Base-by-base conservation (phyloP, 768 basidiomycete genomes). In the Termitomyces sp. region DNA sequence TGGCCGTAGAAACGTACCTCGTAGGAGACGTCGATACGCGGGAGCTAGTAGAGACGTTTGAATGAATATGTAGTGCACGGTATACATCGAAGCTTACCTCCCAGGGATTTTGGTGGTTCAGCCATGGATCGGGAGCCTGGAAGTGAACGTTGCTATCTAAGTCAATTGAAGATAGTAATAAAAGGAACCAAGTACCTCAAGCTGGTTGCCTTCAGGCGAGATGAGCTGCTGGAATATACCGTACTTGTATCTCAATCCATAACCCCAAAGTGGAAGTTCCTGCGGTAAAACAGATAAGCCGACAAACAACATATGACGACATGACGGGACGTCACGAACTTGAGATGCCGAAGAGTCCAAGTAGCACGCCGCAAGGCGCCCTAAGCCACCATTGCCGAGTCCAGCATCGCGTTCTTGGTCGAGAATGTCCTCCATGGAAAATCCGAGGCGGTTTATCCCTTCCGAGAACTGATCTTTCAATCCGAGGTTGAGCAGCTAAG, bases 141-240 rank as follows among this genome's bases (percentile, higher is more conserved):
- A 53, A 49, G n/a, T 42, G 27, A 50, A 46, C 46, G 36, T 10
- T 46, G 18, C 49, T 49, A 57, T 49, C 22, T 3, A 7, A 8
- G 20, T 22, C 31, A 10, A 24, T 7, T 29, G 46, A 49, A 24
- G 22, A 29, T 6, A 52, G 16, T 12, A 31, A 57, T 34, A 20
- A 22, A 24, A 26, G 14, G 37, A 18, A 8, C 22, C 2, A 32
- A 64, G 32, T 62, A 78, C 79, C 75, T 94, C 91, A 2, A 92
- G 83, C 66, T 93, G 92, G 46, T 87, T 79, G 13, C 92, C 92
- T 56, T 89, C 85, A 0, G 88, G 87, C 16, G 85, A 88, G 68
- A 98, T 92, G 59, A 94, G 82, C 72, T 92, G 87, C 73, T 94
- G 89, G 83, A 99, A 98, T 75, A 98, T 97, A 55, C 94, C 94